Percentiles rank a stretch among this genome's conserved stretches.
Conservation (phyloP, 805 yeast genomes). For the Saturnispora besseyi region DNA sequence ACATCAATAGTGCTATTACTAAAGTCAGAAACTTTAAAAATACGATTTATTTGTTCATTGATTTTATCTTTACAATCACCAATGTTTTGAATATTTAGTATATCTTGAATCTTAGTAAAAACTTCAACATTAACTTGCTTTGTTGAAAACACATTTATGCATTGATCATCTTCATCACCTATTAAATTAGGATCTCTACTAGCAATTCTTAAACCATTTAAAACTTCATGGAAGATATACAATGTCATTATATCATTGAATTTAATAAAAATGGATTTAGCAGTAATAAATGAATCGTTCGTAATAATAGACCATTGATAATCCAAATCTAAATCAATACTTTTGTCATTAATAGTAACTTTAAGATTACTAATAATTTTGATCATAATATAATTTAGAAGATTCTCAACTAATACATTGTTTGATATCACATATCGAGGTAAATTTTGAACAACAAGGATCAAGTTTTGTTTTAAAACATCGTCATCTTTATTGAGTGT, state of each 20-base stretch:
- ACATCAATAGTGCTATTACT: neutral
- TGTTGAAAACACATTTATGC: neutral
- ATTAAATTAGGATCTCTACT: neutral
- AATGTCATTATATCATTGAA: constrained; percentile 24
- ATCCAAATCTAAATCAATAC: constrained; percentile 4
- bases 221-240: constrained; percentile 14
- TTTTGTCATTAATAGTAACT: neutral
- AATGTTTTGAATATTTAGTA: neutral
- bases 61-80: neutral
- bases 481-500: neutral
- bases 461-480: constrained; percentile 6
- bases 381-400: constrained; percentile 13
- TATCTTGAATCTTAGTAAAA: neutral
- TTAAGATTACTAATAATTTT: constrained; percentile 6
- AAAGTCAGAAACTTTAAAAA: neutral
- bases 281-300: constrained; percentile 13
- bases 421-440: constrained; percentile 15
- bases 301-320: constrained; percentile 22
- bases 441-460: constrained; percentile 15
- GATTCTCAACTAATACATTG: constrained; percentile 15
- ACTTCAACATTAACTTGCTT: neutral
- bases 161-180: neutral
- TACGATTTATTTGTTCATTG: neutral
- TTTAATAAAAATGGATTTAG: constrained; percentile 18
- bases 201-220: constrained; percentile 9